A percentile compares a stretch with the other conserved stretches of the same genome.
Evolutionary conservation across 2,329 filamentous ascomycete species (phyloP).

Genomic region (Epichloe bromicola): DNA sequence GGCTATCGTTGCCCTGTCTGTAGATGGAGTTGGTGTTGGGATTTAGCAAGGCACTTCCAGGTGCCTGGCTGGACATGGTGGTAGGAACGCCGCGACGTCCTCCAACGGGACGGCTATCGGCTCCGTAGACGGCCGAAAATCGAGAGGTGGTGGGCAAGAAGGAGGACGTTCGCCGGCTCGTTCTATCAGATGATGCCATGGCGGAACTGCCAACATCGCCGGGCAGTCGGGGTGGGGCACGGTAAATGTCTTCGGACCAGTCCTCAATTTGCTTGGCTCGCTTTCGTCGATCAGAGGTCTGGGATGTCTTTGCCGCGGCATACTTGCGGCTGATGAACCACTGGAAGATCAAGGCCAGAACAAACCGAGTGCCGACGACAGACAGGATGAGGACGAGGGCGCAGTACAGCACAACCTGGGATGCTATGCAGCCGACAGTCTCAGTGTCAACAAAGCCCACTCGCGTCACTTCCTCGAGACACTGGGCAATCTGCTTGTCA

Average conservation of each 20-base stretch:
- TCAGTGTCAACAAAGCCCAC: slow-evolving; percentile 94
- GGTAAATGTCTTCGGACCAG: slow-evolving; percentile 96
- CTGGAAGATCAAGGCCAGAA: slow-evolving; percentile 83
- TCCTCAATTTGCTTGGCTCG: slow-evolving; percentile 91
- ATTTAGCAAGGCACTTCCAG: slow-evolving; percentile 55
- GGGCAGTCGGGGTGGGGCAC: slow-evolving; percentile 68
- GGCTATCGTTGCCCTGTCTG: slow-evolving; percentile 49
- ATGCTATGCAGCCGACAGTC: slow-evolving; percentile 93
- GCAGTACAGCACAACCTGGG: slow-evolving; percentile 90
- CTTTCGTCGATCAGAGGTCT: slow-evolving; percentile 68
- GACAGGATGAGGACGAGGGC: slow-evolving; percentile 84
- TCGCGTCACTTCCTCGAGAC: slow-evolving; percentile 86
- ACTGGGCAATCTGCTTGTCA: slow-evolving; percentile 75
- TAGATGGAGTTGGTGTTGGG: slow-evolving; percentile 53
- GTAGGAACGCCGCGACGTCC: slow-evolving; percentile 52
- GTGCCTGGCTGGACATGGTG: slow-evolving; percentile 87
- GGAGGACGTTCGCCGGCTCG: slow-evolving; percentile 65
- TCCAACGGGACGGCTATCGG: slow-evolving; percentile 41
- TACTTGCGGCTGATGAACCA: slow-evolving; percentile 90
- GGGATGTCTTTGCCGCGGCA: slow-evolving; percentile 72
- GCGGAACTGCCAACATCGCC: slow-evolving; percentile 59
- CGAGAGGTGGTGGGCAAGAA: slow-evolving; percentile 90
- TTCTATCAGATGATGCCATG: slow-evolving; percentile 50
- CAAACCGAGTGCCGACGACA: slow-evolving; percentile 74
- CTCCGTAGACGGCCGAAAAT: slow-evolving; percentile 81